Evolutionary conservation across 2,329 filamentous ascomycete genomes (phyloP).

Genomic region (Pyrenochaeta sp.): DNA sequence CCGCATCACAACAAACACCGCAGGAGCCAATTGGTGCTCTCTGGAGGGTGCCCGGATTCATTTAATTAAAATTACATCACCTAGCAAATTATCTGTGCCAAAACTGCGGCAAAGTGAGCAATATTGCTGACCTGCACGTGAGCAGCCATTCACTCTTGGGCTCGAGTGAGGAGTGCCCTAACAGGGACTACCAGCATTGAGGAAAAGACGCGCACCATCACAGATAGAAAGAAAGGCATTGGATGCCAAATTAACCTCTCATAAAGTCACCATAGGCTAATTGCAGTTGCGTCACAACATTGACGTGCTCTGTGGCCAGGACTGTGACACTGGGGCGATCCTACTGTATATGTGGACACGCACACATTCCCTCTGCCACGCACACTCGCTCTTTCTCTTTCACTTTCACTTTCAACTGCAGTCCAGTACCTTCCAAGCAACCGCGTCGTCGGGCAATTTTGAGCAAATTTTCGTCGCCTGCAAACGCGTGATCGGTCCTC

Average conservation of each 20-base stretch:
- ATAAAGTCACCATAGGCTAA: slow-evolving; percentile 16
- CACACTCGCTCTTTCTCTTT: slow-evolving; percentile 22
- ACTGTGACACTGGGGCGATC: slow-evolving; percentile 21
- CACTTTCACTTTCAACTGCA: slow-evolving; percentile 15
- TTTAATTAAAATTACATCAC: slow-evolving; percentile 8
- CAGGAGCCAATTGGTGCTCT: background rate
- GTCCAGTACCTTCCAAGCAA: slow-evolving; percentile 10
- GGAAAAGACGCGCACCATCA: background rate
- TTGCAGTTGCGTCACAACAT: slow-evolving; percentile 22
- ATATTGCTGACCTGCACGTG: slow-evolving; percentile 16
- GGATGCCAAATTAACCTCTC: background rate
- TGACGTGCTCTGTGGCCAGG: slow-evolving; percentile 13
- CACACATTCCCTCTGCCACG: slow-evolving; percentile 6
- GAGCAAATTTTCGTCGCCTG: slow-evolving; percentile 10
- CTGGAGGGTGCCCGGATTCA: background rate
- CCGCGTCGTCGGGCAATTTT: slow-evolving; percentile 5
- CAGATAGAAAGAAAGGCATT: background rate
- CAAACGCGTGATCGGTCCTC: slow-evolving; percentile 20
- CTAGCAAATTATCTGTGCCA: background rate
- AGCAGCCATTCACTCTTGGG: slow-evolving; percentile 18
- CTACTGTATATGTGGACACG: slow-evolving; percentile 9
- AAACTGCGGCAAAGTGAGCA: background rate
- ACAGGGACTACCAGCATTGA: background rate
- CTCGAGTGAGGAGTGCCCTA: background rate
- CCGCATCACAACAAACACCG: slow-evolving; percentile 25